These are phyloP conservation scores for Sclerotiophoma versabilis DNA, from an alignment of 2,329 filamentous ascomycete species.

Conservation along the genomic window DNA sequence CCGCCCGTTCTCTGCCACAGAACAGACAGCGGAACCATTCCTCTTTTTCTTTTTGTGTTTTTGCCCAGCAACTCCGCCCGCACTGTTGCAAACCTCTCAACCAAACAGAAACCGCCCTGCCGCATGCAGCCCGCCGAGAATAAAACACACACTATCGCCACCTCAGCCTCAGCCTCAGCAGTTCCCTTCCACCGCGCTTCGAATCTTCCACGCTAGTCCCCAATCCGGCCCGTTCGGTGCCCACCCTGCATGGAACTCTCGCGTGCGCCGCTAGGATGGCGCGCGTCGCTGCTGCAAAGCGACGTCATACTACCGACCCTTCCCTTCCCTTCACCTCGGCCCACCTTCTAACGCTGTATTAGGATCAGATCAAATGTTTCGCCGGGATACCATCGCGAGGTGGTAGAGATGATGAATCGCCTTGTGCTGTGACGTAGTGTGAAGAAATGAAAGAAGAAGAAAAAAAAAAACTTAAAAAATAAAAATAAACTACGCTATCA, in stretches of 20 bases:
- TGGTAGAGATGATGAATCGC: no score
- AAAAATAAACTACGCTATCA: no score
- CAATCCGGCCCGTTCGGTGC: neutral
- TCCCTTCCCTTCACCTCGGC: neutral
- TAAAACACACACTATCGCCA: neutral
- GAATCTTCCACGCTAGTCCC: neutral
- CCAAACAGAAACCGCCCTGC: neutral
- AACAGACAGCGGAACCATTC: conserved; percentile 8
- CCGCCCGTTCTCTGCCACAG: neutral
- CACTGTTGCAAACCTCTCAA: neutral
- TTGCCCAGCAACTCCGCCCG: no score
- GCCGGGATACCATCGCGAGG: no score
- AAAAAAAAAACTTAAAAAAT: no score
- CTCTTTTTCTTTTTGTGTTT: no score
- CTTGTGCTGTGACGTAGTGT: no score
- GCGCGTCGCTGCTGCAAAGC: neutral
- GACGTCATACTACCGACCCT: neutral
- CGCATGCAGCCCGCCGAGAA: conserved; percentile 16
- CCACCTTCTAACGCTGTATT: neutral
- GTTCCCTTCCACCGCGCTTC: neutral
- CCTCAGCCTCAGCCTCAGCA: conserved; percentile 3
- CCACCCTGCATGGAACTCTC: neutral
- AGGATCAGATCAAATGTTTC: no score
- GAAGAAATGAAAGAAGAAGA: no score
- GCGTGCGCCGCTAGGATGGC: neutral